Evolutionary conservation across 768 basidiomycete species (phyloP).

Genomic region (Mycena haematopus): DNA sequence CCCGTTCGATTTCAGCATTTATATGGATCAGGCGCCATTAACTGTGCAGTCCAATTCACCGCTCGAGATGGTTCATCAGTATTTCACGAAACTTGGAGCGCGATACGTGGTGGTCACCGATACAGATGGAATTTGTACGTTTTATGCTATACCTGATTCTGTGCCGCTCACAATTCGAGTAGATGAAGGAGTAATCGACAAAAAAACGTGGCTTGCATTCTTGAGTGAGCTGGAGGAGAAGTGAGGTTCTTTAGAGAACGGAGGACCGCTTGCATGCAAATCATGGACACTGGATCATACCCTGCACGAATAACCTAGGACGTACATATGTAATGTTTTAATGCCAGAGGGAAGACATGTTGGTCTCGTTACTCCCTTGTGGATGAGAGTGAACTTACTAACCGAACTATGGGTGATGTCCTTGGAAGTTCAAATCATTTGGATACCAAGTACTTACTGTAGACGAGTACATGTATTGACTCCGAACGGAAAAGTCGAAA

Average conservation of each 20-base stretch:
- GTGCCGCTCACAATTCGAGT: conserved; percentile 8
- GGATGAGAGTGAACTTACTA: no score
- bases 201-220: conserved; percentile 94
- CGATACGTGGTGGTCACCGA: conserved; percentile 89
- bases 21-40: conserved; percentile 95
- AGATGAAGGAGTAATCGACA: conserved; percentile 93
- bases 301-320: background rate
- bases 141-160: conserved; percentile 32
- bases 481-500: no score
- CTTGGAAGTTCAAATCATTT: no score
- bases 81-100: conserved; percentile 94
- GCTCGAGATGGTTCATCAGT: conserved; percentile 89
- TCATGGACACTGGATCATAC: conserved; percentile 3
- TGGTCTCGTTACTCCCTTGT: no score
- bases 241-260: conserved; percentile 24
- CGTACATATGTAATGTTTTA: background rate
- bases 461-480: no score
- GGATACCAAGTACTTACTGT: no score
- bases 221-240: conserved; percentile 76
- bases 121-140: conserved; percentile 76
- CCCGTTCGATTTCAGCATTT: conserved; percentile 82
- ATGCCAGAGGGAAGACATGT: no score
- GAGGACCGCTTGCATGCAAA: background rate
- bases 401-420: no score
- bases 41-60: conserved; percentile 85